These are phyloP conservation scores for Colletotrichum agaves DNA, from an alignment of 2,329 filamentous ascomycete genomes.

Conservation along the genomic window DNA sequence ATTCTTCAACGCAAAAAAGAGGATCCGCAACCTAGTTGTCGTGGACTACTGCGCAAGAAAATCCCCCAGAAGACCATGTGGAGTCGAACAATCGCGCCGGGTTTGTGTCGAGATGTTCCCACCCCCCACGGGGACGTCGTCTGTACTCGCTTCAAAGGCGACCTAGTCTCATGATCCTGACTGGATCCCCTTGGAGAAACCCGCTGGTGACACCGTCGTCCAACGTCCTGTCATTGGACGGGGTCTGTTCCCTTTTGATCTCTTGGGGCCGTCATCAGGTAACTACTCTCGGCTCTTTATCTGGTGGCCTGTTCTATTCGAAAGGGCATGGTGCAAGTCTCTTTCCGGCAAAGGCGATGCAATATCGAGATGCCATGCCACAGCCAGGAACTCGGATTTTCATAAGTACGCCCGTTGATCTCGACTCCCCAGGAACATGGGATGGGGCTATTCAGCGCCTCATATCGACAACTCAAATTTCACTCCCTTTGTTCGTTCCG, in stretches of 20 bases:
- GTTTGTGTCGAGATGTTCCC: not conserved
- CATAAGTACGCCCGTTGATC: constrained; percentile 20
- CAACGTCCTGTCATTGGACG: constrained; percentile 6
- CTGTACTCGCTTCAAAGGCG: constrained; percentile 24
- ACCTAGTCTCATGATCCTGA: constrained; percentile 8
- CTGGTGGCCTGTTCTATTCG: constrained; percentile 8
- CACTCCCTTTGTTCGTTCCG: not conserved
- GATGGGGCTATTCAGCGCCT: not conserved
- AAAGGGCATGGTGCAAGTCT: not conserved
- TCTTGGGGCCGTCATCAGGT: not conserved
- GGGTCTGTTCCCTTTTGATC: not conserved
- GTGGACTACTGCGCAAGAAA: not conserved
- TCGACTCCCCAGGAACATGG: not conserved
- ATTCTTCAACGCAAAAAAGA: not conserved
- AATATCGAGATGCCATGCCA: constrained; percentile 5
- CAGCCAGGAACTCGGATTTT: not conserved
- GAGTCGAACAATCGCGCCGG: not conserved
- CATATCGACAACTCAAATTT: not conserved
- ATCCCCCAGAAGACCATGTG: constrained; percentile 17
- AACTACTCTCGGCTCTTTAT: constrained; percentile 1
- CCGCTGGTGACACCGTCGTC: constrained; percentile 11
- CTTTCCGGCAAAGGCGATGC: not conserved
- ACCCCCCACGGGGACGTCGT: constrained; percentile 19
- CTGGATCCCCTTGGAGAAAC: not conserved
- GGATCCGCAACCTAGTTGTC: constrained; percentile 6